phyloP scores from a whole-genome alignment of 2,329 filamentous ascomycete species.

The Aspergillus clavatus region DNA sequence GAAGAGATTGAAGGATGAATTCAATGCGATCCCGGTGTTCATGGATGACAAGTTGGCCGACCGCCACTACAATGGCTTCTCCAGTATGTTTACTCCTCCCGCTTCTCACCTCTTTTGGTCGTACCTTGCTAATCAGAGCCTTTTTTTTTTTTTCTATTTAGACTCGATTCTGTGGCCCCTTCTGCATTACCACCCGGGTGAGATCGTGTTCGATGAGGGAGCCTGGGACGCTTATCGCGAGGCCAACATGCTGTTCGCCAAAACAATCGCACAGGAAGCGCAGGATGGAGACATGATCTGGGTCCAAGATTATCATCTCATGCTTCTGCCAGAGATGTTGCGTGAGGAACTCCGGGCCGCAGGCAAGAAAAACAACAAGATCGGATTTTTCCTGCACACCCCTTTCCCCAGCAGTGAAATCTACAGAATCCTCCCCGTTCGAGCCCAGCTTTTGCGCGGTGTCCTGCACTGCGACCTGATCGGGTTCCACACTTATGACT shows the following conservation, averaged over 20 bases:
- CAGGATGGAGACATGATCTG: slow-evolving; percentile 92
- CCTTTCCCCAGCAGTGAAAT: slow-evolving; percentile 97
- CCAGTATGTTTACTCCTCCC: slow-evolving; percentile 56
- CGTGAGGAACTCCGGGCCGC: slow-evolving; percentile 71
- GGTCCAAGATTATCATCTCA: slow-evolving; percentile 98
- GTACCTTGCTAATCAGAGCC: slow-evolving; percentile 1
- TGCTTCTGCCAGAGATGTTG: slow-evolving; percentile 93
- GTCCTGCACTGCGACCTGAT: slow-evolving; percentile 91
- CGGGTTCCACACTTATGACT: slow-evolving; percentile 98
- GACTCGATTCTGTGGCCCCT: slow-evolving; percentile 98
- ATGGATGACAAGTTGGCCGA: slow-evolving; percentile 86
- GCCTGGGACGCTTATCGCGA: slow-evolving; percentile 91
- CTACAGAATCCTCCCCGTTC: slow-evolving; percentile 88
- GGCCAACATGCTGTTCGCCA: slow-evolving; percentile 87
- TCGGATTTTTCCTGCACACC: slow-evolving; percentile 96
- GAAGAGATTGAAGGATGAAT: slow-evolving; percentile 71
- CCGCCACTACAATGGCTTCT: slow-evolving; percentile 92
- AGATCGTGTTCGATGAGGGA: slow-evolving; percentile 95
- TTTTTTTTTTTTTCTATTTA: slow-evolving; percentile 29
- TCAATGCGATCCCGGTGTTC: slow-evolving; percentile 82
- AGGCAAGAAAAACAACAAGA: slow-evolving; percentile 85
- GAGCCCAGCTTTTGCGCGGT: slow-evolving; percentile 80
- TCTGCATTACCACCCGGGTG: slow-evolving; percentile 97
- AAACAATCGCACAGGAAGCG: slow-evolving; percentile 79
- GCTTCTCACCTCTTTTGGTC: background rate